Evolutionary conservation across 176 grass and related monocot species (phyloP).

Genomic region (Carex pumila): DNA sequence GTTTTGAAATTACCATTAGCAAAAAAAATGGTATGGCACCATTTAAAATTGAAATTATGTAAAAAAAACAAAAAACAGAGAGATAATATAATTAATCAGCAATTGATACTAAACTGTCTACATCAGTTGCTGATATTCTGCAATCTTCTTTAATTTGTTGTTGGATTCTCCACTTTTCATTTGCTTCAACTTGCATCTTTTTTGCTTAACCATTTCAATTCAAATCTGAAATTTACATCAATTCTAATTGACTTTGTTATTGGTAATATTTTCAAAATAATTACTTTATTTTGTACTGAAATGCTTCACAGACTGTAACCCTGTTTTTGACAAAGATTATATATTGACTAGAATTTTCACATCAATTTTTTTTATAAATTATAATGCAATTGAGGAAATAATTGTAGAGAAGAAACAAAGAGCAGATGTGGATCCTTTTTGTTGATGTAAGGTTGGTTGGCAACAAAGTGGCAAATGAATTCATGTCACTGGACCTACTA

Average conservation of each 20-base stretch:
- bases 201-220: neutral
- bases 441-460: conserved; percentile 1
- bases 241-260: neutral
- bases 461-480: neutral
- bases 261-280: neutral
- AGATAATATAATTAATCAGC: no score
- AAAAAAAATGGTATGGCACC: no score
- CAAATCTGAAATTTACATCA: neutral
- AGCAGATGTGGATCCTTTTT: neutral
- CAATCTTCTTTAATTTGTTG: neutral
- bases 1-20: no score
- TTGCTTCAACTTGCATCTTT: neutral
- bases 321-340: neutral
- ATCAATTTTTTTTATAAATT: neutral
- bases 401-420: neutral
- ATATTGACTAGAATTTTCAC: neutral
- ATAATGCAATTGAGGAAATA: neutral
- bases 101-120: neutral
- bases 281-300: neutral
- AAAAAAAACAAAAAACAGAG: no score
- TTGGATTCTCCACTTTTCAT: conserved; percentile 2
- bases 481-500: neutral
- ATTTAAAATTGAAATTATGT: no score
- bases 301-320: neutral
- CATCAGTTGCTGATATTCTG: neutral